Evolutionary conservation across 306 rosid genomes (phyloP).

Genomic region (Cicer judaicum): DNA sequence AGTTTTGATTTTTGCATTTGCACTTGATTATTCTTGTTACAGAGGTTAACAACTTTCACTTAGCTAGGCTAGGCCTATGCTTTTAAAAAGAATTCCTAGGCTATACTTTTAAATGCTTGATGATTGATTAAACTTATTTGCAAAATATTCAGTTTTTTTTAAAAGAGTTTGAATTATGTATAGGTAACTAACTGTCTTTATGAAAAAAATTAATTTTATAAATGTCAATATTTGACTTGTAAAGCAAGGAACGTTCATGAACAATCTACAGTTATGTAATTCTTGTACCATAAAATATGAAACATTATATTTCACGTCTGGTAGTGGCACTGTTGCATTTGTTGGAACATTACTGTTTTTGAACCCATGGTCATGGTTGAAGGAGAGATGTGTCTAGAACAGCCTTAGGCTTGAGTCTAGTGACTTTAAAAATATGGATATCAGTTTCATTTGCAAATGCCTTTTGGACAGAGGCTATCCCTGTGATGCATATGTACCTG

Average conservation of each 20-base stretch:
- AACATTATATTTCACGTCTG: not conserved
- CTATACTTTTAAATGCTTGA: not conserved
- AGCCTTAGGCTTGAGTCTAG: too few species aligned
- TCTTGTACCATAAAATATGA: not conserved
- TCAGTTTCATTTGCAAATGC: too few species aligned
- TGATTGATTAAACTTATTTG: not conserved
- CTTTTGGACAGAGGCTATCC: too few species aligned
- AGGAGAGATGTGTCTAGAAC: too few species aligned
- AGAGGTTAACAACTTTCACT: not conserved
- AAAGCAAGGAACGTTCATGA: not conserved
- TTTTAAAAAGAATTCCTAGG: not conserved
- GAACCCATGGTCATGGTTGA: constrained; percentile 24
- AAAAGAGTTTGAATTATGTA: not conserved
- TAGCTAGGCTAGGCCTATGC: not conserved
- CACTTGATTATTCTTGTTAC: not conserved
- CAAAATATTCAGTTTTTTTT: not conserved
- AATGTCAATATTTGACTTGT: not conserved
- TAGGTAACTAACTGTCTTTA: not conserved
- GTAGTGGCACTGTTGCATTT: constrained; percentile 7
- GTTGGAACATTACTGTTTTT: constrained; percentile 18
- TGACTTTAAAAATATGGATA: too few species aligned
- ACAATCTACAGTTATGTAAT: not conserved
- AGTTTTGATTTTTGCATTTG: constrained; percentile 25
- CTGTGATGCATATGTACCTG: too few species aligned
- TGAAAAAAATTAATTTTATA: not conserved